Evolutionary conservation across 768 basidiomycete genomes (phyloP), one percentile per base, ranked within the genome.

Genomic region (Boletus rufocinnamomeus): DNA sequence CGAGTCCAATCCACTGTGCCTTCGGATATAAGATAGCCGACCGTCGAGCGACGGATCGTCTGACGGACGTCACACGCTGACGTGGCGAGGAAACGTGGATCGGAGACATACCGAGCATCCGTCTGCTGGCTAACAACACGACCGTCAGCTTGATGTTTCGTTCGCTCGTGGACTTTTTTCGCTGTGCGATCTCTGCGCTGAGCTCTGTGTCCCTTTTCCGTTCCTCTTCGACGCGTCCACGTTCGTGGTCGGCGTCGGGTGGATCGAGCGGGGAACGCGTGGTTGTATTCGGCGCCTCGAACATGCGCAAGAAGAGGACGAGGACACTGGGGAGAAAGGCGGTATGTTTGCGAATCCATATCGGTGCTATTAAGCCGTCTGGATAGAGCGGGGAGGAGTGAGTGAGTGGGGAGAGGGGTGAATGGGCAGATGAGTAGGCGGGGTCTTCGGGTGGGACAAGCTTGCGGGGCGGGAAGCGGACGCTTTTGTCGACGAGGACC

Each of bases 301-400:
- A 94, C 59, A 98, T 79, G 55, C 91, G 85, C 55, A 91, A 75
- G 71, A 98, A 97, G 59, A 97, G 79, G 10, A 98, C 91, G 72
- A 98, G 96, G 0, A 98, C 95, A 25, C 92, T 88, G 0, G 97
- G 97, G 0, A 98, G 75, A 34, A 97, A 85, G 1, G 91, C 85
- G 0, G 91, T 91, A 68, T 99, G 97, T 74, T 98, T 99, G 45
- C 95, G 83, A 35, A 98, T 86, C 97, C 97, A 99, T 70, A 98
- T 93, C 1, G 97, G 97, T 3, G 97, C 94, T 53, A 99, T 93
- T 54, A 99, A 76, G 0, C 97, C 97, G 69, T 99, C 97, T 0
- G 97, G 97, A 72, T 93, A 84, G 10, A 97, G 77, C 0, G 97
- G 96, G 0, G 95, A 97, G 1, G 89, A 81, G 0, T 89, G 88